Base-by-base conservation (phyloP, 129 eudicot species). In the Pulicaria dysenterica region DNA sequence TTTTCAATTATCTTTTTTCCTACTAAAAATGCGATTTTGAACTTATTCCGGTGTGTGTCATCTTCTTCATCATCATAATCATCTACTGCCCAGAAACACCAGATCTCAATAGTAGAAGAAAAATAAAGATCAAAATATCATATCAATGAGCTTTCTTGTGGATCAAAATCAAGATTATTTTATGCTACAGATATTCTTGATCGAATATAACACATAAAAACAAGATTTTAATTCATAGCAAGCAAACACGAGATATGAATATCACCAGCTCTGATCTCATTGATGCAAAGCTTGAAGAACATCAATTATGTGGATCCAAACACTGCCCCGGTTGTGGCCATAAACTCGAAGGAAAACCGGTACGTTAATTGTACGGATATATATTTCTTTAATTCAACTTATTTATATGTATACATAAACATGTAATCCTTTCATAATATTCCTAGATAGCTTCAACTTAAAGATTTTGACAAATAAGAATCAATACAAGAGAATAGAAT, bases 261-360 rank as follows among this genome's bases (percentile, higher is more conserved):
- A 82, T 85, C 42, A 84, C 91, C 80, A 89, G 90, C 72, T 82
- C 86, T 79, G 97, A 95, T 86, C 96, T 92, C 74, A 92, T 92
- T 64, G 98, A 89, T 84, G 88, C 98, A 58, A 92, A 92, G 82
- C 96, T 92, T 69, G 99, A 95, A 73, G 96, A 91, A 73, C 99
- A 91, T 79, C 97, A 91, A 75, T 69, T 91, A 8, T 86, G 96
- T 83, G 99, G 96, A 95, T 86, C 99, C 79, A 95, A 91, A 72
- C 99, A 86, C 64, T 95, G 97, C 74, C 99, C 97, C 9, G 81
- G 97, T 54, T 95, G 99, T 51, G 99, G 99, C 16, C 99, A 95
- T 85, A 91, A 83, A 85, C 95, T 95, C 6, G 87, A 95, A 83
- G 97, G 88, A 63, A 95, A 88, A 77, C 96, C 96, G 81, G 99